A percentile compares a stretch with the other conserved stretches of the same genome.
Evolutionary conservation across 2,329 filamentous ascomycete genomes (phyloP).

Genomic region (Colletotrichum aenigma): DNA sequence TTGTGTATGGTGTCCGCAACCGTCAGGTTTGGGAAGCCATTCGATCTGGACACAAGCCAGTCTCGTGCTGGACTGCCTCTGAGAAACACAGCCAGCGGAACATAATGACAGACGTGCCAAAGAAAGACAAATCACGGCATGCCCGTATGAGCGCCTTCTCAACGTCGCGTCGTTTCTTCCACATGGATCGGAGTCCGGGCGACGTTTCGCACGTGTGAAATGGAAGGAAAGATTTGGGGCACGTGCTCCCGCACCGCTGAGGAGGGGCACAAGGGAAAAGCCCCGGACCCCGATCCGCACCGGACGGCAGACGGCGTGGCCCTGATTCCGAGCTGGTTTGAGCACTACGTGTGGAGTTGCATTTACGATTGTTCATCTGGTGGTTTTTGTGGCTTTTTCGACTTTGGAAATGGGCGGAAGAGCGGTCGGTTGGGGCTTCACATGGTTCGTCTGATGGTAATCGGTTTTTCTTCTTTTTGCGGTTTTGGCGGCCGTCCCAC

Average conservation of each 20-base stretch:
- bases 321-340: not conserved
- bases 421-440: not conserved
- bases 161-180: not conserved
- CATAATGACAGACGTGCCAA: not conserved
- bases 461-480: not conserved
- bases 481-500: not conserved
- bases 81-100: not conserved
- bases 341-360: not conserved
- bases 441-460: not conserved
- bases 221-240: not conserved
- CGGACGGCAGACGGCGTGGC: not conserved
- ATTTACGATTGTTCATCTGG: not conserved
- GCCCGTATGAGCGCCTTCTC: not conserved
- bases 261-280: not conserved
- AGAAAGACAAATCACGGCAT: not conserved
- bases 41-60: not conserved
- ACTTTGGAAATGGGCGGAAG: not conserved
- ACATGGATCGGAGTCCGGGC: not conserved
- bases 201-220: conserved; percentile 11
- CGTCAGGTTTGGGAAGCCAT: not conserved
- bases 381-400: not conserved
- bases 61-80: not conserved
- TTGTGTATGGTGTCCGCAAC: not conserved
- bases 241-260: not conserved
- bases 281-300: not conserved